Base-by-base conservation (phyloP, 2,329 filamentous ascomycete species). In the Tricladium varicosporioides region DNA sequence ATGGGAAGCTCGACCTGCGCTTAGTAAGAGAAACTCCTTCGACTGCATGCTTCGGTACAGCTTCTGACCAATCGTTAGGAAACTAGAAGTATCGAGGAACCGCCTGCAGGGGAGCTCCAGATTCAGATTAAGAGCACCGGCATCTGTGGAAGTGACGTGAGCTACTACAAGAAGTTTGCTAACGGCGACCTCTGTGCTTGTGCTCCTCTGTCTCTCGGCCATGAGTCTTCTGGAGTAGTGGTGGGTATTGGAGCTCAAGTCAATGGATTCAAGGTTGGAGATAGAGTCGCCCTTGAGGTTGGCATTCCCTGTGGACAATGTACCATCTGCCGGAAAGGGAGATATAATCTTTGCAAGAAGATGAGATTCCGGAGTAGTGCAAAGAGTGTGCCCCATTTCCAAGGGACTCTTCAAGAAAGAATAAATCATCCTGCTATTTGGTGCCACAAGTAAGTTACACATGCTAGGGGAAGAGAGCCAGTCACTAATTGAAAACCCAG, bases 251-350 rank as follows among this genome's bases (percentile, higher is more conserved):
- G 82, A 0, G 74, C 80, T 7, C 74, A 78, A 56, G 78, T 82
- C 51, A 72, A 67, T 36, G 79, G 79, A 58, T 82, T 83, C 69
- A 73, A 68, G 49, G 64, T 82, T 51, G 82, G 82, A 16, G 82
- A 85, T 66, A 73, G 81, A 44, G 82, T 85, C 18, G 82, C 83
- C 4, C 84, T 97, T 69, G 93, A 97, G 77, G 92, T 93, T 61
- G 95, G 96, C 75, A 85, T 97, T 67, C 91, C 93, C 72, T 97
- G 93, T 82, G 85, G 88, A 71, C 81, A 84, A 70, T 97, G 92
- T 80, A 89, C 92, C 73, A 90, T 91, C 45, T 97, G 92, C 75
- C 79, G 95, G 66, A 94, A 89, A 42, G 93, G 93, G 52, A 87
- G 91, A 64, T 86, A 85, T 67, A 86, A 86, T 62, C 76, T 86